These are phyloP conservation scores for Yamadazyma atmosphaerica DNA, from an alignment of 1,139 yeast species.

Conservation along the genomic window DNA sequence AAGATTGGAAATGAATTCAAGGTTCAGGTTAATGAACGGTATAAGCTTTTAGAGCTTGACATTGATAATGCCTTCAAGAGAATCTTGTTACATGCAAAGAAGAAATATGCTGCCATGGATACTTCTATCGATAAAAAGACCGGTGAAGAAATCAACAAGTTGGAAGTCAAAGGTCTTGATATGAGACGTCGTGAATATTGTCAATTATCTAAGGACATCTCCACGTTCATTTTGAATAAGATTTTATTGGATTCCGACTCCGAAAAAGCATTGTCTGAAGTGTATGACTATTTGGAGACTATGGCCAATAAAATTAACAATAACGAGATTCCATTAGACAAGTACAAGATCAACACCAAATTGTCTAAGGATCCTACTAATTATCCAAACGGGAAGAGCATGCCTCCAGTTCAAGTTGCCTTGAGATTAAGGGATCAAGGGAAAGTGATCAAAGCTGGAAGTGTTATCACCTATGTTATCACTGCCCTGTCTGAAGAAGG, in stretches of 20 bases:
- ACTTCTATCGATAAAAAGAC: slow-evolving; percentile 48
- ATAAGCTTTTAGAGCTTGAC: slow-evolving; percentile 85
- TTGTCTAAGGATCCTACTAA: slow-evolving; percentile 73
- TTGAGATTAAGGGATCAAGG: slow-evolving; percentile 76
- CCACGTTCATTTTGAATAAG: slow-evolving; percentile 71
- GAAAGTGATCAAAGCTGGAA: slow-evolving; percentile 83
- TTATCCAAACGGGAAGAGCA: slow-evolving; percentile 74
- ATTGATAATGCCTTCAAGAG: slow-evolving; percentile 91
- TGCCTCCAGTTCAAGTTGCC: slow-evolving; percentile 96
- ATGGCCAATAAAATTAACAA: slow-evolving; percentile 57
- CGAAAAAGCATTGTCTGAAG: slow-evolving; percentile 70
- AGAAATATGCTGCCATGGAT: slow-evolving; percentile 94
- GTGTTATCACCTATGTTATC: slow-evolving; percentile 85
- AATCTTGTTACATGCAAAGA: slow-evolving; percentile 87
- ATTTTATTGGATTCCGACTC: slow-evolving; percentile 74
- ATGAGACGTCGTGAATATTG: slow-evolving; percentile 97
- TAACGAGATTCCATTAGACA: slow-evolving; percentile 62
- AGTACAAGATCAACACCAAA: slow-evolving; percentile 71
- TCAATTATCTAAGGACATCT: slow-evolving; percentile 85
- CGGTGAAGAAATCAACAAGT: slow-evolving; percentile 50
- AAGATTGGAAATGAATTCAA: slow-evolving; percentile 86
- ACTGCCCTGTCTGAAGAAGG: slow-evolving; percentile 43
- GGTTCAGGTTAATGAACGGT: slow-evolving; percentile 81
- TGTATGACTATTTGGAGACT: slow-evolving; percentile 71
- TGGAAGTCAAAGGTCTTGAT: slow-evolving; percentile 96